phyloP scores from a whole-genome alignment of 108 stramenopile genomes.

The Cyclotella sp. region DNA sequence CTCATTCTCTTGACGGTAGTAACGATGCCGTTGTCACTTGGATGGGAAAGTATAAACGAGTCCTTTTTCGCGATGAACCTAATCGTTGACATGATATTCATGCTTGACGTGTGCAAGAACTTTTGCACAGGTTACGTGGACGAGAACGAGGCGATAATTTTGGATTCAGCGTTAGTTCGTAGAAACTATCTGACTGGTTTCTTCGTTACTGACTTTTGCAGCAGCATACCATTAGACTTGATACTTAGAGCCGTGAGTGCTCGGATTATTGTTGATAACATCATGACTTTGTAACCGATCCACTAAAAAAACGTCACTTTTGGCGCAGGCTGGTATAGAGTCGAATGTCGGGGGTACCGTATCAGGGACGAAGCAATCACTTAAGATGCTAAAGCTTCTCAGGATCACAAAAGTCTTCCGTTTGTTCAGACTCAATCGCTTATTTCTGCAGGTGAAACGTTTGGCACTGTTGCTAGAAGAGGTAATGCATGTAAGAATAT shows the following conservation, averaged over 20 bases:
- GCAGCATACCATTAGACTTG: constrained; percentile 59
- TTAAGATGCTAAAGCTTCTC: constrained; percentile 67
- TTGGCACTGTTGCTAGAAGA: constrained; percentile 60
- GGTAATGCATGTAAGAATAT: constrained; percentile 54
- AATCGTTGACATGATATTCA: constrained; percentile 61
- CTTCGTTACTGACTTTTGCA: constrained; percentile 69
- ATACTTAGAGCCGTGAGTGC: constrained; percentile 41
- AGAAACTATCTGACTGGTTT: constrained; percentile 64
- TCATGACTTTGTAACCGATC: background rate
- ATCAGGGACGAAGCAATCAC: constrained; percentile 49
- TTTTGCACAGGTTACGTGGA: constrained; percentile 72
- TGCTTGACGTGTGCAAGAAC: constrained; percentile 69
- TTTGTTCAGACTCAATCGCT: constrained; percentile 61
- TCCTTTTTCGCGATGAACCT: constrained; percentile 54
- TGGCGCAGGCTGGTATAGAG: constrained; percentile 37
- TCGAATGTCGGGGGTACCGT: constrained; percentile 49
- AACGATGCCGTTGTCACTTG: constrained; percentile 61
- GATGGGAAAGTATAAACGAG: constrained; percentile 64
- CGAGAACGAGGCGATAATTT: constrained; percentile 59
- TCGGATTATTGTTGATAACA: background rate
- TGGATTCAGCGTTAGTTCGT: constrained; percentile 50
- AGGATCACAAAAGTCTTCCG: constrained; percentile 67
- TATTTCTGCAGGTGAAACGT: constrained; percentile 54
- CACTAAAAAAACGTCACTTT: background rate
- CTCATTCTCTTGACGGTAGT: constrained; percentile 60